phyloP scores from a whole-genome alignment of 2,329 filamentous ascomycete species.

The Raffaelea arxii region DNA sequence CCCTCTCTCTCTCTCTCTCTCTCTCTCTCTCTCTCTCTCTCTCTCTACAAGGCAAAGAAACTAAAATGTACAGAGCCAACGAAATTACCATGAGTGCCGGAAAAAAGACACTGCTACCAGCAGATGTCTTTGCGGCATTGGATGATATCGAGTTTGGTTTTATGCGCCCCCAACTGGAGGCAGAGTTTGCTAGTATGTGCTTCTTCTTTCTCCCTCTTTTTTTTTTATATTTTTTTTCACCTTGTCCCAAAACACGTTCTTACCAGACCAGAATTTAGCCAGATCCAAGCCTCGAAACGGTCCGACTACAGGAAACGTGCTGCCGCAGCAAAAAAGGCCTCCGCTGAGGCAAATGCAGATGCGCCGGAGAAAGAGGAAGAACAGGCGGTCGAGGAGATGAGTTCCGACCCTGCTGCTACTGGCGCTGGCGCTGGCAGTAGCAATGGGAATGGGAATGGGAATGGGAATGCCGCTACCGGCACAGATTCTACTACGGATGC shows the following conservation, averaged over 20 bases:
- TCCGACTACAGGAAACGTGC: slow-evolving; percentile 63
- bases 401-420: too few relatives aligned
- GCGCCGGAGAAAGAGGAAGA: slow-evolving; percentile 14
- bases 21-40: not conserved
- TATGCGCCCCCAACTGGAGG: slow-evolving; percentile 56
- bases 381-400: slow-evolving; percentile 3
- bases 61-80: slow-evolving; percentile 48
- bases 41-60: not conserved
- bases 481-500: slow-evolving; percentile 11
- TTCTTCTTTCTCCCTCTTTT: not conserved
- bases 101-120: slow-evolving; percentile 70
- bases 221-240: not conserved
- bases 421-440: too few relatives aligned
- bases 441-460: too few relatives aligned
- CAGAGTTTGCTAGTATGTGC: slow-evolving; percentile 62
- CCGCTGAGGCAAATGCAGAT: slow-evolving; percentile 17
- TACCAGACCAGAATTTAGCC: slow-evolving; percentile 51
- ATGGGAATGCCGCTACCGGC: not conserved
- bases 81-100: slow-evolving; percentile 55
- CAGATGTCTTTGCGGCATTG: slow-evolving; percentile 67
- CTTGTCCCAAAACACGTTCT: not conserved
- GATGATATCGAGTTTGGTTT: slow-evolving; percentile 73
- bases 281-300: slow-evolving; percentile 64
- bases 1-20: not conserved
- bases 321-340: slow-evolving; percentile 49